Base-by-base conservation (phyloP, 371 early-diverging fungal species). In the Haplosporangium sp. region DNA sequence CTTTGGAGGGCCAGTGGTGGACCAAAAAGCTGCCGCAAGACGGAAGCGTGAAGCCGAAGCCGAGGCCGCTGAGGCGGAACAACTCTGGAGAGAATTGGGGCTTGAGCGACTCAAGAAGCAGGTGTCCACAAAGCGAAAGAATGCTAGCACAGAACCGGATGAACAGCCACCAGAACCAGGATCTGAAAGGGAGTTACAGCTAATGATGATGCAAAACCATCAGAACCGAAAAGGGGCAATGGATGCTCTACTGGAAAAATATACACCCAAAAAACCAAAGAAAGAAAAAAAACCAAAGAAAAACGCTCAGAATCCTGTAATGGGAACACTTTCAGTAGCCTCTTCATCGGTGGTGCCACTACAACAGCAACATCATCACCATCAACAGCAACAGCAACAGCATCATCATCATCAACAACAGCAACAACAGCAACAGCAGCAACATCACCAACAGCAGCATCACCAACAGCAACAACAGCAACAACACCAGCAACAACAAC, bases 1-100 rank as follows among this genome's bases (percentile, higher is more conserved):
- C 6, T 95, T 93, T 69, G 85, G 86, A 11, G 82, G 83, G 13
- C 86, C 90, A 0, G 88, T 89, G 6, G 86, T 89, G 2, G 79
- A 79, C 6, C 55, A 78, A 15, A 83, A 85, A 57, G 91, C 88
- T 0, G 84, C 87, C 1, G 71, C 68, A 39, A 77, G 85, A 55
- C 89, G 95, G 2, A 83, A 85, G 39, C 85, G 87, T 6, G 72
- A 83, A 6, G 92, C 90, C 0, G 85, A 86, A 19, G 79, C 85
- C 7, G 89, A 91, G 77, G 89, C 89, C 0, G 74, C 83, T 20
- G 88, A 87, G 48, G 88, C 88, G 0, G 88, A 88, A 42, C 76
- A 85, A 66, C 79, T 88, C 67, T 83, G 88, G 39, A 83, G 75
- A 59, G 84, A 88, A 72, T 72, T 86, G 45, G 88, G 84, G 34